Evolutionary conservation across 768 basidiomycete genomes (phyloP).

Genomic region (Russula compacta): DNA sequence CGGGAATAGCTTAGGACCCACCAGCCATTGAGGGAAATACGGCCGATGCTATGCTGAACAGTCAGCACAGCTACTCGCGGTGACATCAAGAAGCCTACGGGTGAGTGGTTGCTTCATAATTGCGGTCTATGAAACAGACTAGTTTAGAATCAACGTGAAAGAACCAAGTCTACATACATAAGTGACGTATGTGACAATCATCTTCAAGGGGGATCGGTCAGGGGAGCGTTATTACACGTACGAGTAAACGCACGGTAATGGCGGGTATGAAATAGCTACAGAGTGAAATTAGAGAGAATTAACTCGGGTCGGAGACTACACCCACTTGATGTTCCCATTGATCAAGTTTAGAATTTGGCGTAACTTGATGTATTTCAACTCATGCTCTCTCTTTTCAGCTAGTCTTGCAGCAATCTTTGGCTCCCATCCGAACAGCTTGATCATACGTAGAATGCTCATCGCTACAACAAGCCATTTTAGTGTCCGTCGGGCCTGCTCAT

Average conservation of each 20-base stretch:
- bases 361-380: constrained; percentile 30
- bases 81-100: constrained; percentile 8
- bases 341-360: constrained; percentile 29
- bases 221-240: neutral
- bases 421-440: constrained; percentile 61
- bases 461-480: constrained; percentile 20
- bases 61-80: neutral
- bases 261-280: constrained; percentile 32
- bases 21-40: constrained; percentile 27
- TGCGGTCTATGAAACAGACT: constrained; percentile 20
- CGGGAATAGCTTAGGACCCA: neutral
- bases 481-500: neutral
- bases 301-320: neutral
- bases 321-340: constrained; percentile 28
- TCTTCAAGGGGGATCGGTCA: constrained; percentile 20
- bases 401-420: constrained; percentile 31
- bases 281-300: neutral
- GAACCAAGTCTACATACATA: constrained; percentile 19
- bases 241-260: constrained; percentile 22
- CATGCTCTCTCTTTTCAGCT: constrained; percentile 31
- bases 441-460: constrained; percentile 35
- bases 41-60: constrained; percentile 18
- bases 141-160: neutral
- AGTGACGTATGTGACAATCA: constrained; percentile 29
- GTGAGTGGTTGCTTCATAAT: constrained; percentile 30